These are phyloP conservation scores for Candolleomyces efflorescens DNA, from an alignment of 768 basidiomycete genomes.

Conservation along the genomic window DNA sequence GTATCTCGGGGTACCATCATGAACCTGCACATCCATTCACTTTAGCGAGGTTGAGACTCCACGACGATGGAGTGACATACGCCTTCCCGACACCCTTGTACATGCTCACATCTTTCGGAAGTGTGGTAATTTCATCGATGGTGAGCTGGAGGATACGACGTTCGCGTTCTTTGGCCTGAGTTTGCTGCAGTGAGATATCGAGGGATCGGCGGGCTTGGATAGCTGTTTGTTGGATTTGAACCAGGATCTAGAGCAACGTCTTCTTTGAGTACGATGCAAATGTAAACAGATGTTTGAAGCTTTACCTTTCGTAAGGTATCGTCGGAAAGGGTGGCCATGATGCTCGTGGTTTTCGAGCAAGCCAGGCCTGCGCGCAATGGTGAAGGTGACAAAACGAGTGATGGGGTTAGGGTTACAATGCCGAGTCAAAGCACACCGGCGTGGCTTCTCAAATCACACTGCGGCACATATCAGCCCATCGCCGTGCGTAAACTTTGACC, in stretches of 20 bases:
- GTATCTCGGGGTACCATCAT: conserved; percentile 74
- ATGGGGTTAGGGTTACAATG: neutral
- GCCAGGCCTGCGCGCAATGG: neutral
- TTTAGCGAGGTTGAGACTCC: neutral
- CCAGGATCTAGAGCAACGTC: conserved; percentile 60
- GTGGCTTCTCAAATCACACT: too few relatives aligned
- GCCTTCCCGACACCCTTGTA: conserved; percentile 98
- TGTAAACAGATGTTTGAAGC: conserved; percentile 16
- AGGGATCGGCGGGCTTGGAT: conserved; percentile 80
- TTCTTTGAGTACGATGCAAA: neutral
- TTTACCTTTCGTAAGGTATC: conserved; percentile 78
- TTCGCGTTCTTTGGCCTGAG: conserved; percentile 79
- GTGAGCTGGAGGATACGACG: conserved; percentile 87
- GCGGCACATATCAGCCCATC: too few relatives aligned
- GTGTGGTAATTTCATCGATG: conserved; percentile 70
- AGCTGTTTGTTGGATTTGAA: conserved; percentile 91
- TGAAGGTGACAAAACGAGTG: neutral
- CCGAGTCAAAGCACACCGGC: neutral
- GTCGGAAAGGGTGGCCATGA: conserved; percentile 63
- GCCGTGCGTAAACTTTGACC: too few relatives aligned
- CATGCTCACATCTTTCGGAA: conserved; percentile 72
- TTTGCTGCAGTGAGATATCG: conserved; percentile 70
- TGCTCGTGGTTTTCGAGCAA: neutral
- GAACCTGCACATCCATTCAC: conserved; percentile 48
- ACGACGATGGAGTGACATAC: conserved; percentile 33